Conservation (phyloP, 106 monocot species). For the Platanthera zijinensis region DNA sequence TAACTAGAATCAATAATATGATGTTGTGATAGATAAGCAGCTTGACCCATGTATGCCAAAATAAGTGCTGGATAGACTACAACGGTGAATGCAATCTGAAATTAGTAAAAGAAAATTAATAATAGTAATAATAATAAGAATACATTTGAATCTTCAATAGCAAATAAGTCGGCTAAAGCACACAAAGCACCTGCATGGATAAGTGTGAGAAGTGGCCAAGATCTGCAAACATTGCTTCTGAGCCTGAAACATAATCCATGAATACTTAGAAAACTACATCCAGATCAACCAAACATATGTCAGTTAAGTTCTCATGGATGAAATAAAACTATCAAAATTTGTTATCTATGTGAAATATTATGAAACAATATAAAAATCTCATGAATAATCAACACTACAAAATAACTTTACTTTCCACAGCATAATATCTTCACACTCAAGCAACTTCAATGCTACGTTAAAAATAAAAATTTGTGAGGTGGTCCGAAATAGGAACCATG, state of each 20-base stretch:
- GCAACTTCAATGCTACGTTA: background rate
- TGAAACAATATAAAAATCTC: background rate
- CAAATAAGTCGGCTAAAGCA: background rate
- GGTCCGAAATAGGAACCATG: no score
- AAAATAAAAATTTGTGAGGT: no score
- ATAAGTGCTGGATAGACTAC: constrained; percentile 53
- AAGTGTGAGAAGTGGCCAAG: constrained; percentile 54
- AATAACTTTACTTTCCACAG: background rate
- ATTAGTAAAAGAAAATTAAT: background rate
- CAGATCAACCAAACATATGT: background rate
- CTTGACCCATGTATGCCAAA: constrained; percentile 75
- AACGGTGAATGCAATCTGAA: constrained; percentile 46
- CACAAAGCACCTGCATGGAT: constrained; percentile 38
- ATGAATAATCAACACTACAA: background rate
- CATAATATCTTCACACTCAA: background rate
- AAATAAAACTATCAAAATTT: background rate
- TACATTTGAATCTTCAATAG: background rate
- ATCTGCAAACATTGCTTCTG: constrained; percentile 73
- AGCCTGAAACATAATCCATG: constrained; percentile 24
- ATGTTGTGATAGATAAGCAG: constrained; percentile 58
- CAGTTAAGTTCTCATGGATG: background rate
- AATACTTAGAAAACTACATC: background rate
- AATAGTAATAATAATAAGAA: no score
- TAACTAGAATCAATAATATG: constrained; percentile 27
- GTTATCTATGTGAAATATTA: background rate